phyloP scores from a whole-genome alignment of 2,329 filamentous ascomycete species.

The Apiospora kogelbergensis region DNA sequence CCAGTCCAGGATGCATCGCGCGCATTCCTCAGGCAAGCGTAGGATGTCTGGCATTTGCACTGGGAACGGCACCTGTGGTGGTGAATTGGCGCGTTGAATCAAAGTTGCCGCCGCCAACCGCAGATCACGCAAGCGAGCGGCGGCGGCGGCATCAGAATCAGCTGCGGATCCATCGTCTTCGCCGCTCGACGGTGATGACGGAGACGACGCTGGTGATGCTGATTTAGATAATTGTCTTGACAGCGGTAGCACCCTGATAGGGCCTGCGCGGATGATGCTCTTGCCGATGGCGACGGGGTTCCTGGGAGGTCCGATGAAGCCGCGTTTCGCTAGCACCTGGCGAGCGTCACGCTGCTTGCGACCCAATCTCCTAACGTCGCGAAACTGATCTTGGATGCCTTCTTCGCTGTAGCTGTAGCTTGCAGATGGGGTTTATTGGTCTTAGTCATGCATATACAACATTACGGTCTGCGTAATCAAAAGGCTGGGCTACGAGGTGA shows the following conservation, averaged over 20 bases:
- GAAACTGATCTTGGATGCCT: neutral
- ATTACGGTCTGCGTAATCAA: neutral
- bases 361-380: neutral
- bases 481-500: neutral
- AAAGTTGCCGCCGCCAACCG: neutral
- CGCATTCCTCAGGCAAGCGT: constrained; percentile 11
- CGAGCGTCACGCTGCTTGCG: neutral
- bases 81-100: neutral
- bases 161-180: neutral
- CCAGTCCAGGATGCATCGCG: constrained; percentile 5
- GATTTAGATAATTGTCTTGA: neutral
- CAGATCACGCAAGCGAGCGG: neutral
- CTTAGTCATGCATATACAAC: neutral
- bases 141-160: neutral
- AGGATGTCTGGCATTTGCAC: neutral
- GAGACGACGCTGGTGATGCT: neutral
- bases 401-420: neutral
- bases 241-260: neutral
- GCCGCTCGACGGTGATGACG: neutral
- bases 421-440: neutral
- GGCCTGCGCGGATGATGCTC: neutral
- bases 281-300: neutral
- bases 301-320: neutral
- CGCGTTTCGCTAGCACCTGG: neutral
- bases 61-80: neutral